phyloP scores from a whole-genome alignment of 371 early-diverging fungal genomes.

The Sporodiniella umbellata region DNA sequence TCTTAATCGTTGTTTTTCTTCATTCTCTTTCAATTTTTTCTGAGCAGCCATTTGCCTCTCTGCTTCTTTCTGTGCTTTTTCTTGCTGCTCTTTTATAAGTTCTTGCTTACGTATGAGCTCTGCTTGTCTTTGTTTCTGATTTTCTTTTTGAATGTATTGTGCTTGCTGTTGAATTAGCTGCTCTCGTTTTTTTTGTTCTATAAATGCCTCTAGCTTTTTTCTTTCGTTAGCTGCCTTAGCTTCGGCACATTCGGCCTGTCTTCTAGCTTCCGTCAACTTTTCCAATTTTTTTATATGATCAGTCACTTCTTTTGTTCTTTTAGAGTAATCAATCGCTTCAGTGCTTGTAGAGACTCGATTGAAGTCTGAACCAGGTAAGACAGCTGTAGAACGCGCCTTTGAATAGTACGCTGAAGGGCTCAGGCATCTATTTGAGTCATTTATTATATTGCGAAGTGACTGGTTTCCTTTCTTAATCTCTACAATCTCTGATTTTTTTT shows the following conservation, averaged over 20 bases:
- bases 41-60: background rate
- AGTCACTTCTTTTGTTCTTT: no score
- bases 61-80: background rate
- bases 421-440: conserved; percentile 5
- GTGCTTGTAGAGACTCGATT: no score
- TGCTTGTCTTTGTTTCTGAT: background rate
- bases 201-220: background rate
- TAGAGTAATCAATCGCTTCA: no score
- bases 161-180: no score
- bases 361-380: no score
- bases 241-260: background rate
- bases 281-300: no score
- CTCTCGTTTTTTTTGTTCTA: conserved; percentile 1
- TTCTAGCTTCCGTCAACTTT: no score
- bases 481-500: conserved; percentile 23
- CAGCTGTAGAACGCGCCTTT: no score
- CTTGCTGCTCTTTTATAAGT: background rate
- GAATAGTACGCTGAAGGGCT: no score
- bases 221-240: conserved; percentile 3
- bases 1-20: conserved; percentile 3
- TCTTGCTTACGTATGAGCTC: background rate
- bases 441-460: conserved; percentile 23
- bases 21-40: conserved; percentile 1
- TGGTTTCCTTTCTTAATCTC: conserved; percentile 35
- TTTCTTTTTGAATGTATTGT: background rate